A percentile compares a stretch with the other conserved stretches of the same genome.
Evolutionary conservation across 805 yeast species (phyloP).

Genomic region (Barnettozyma siamensis): DNA sequence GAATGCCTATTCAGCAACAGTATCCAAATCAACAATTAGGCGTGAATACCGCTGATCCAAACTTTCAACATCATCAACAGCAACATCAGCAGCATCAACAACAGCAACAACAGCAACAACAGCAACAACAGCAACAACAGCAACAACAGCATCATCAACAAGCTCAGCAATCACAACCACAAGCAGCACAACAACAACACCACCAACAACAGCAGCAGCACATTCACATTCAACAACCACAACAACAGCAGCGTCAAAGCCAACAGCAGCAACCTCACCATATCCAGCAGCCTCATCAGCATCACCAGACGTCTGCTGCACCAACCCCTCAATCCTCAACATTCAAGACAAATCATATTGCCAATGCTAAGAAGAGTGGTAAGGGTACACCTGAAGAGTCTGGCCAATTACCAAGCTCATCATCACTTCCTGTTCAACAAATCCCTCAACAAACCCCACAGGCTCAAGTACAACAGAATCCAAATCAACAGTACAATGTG

Average conservation of each 20-base stretch:
- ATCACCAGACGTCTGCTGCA: neutral
- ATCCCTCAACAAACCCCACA: constrained; percentile 2
- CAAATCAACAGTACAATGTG: constrained; percentile 1
- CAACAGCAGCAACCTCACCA: constrained; percentile 4
- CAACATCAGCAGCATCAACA: constrained; percentile 18
- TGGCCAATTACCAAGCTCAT: neutral
- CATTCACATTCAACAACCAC: constrained; percentile 1
- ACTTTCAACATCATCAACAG: constrained; percentile 18
- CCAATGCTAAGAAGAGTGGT: neutral
- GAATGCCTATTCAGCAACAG: neutral
- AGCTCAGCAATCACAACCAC: neutral
- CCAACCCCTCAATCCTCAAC: neutral
- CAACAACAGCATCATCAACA: neutral
- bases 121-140: neutral
- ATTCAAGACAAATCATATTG: neutral
- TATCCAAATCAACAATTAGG: neutral
- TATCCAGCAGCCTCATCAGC: constrained; percentile 2
- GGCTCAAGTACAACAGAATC: neutral
- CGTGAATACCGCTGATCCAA: too few relatives aligned
- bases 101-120: constrained; percentile 7
- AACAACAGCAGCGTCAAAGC: constrained; percentile 4
- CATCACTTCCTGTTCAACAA: neutral
- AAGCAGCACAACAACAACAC: constrained; percentile 5
- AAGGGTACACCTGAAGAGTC: neutral
- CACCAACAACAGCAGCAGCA: neutral